Evolutionary conservation across 1,284 basidiomycete genomes (phyloP).

Genomic region (Ganoderma boninense): DNA sequence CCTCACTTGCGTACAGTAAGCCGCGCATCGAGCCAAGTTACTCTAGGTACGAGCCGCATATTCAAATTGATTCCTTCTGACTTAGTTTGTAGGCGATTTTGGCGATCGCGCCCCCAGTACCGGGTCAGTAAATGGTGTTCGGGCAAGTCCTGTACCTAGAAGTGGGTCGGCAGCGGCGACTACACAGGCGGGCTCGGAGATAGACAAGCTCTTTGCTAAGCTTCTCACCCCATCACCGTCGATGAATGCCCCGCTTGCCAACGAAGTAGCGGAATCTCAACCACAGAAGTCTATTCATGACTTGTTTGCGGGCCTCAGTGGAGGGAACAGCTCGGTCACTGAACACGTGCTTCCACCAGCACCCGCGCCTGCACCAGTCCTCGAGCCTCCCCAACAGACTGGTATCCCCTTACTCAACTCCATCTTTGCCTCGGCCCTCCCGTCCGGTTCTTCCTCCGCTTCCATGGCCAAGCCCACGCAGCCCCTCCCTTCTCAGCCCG

Average conservation of each 20-base stretch:
- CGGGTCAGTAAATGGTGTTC: neutral
- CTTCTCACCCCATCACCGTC: constrained; percentile 42
- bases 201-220: constrained; percentile 71
- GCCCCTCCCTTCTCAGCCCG: constrained; percentile 38
- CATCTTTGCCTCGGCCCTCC: constrained; percentile 60
- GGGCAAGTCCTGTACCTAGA: neutral
- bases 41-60: constrained; percentile 19
- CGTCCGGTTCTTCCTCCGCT: constrained; percentile 38
- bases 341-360: constrained; percentile 11
- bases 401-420: constrained; percentile 57
- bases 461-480: constrained; percentile 14
- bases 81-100: neutral
- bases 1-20: constrained; percentile 44
- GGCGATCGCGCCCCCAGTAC: neutral
- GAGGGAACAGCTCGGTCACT: constrained; percentile 11
- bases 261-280: constrained; percentile 27
- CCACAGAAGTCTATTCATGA: constrained; percentile 36
- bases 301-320: constrained; percentile 35
- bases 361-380: constrained; percentile 15
- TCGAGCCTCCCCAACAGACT: constrained; percentile 35
- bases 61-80: neutral
- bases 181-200: constrained; percentile 48
- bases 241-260: constrained; percentile 19
- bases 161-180: constrained; percentile 18
- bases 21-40: constrained; percentile 24